These are phyloP conservation scores for Aspergillus taichungensis DNA, from an alignment of 495 filamentous ascomycete genomes.

Conservation along the genomic window DNA sequence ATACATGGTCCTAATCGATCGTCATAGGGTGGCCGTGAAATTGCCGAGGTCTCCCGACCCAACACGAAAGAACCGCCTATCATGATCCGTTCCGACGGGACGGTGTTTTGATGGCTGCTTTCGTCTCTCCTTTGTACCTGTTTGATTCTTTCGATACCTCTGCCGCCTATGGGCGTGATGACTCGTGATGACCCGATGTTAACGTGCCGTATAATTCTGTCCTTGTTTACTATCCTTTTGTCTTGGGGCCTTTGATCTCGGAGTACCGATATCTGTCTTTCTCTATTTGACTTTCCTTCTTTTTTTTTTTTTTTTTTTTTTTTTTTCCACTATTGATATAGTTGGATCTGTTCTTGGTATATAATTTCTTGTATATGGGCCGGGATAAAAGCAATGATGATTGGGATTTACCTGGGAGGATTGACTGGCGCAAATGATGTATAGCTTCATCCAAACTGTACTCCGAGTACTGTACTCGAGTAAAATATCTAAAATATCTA, in stretches of 20 bases:
- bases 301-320: conserved; percentile 1
- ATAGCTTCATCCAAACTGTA: not conserved
- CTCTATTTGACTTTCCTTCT: conserved; percentile 8
- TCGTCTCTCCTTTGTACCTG: conserved; percentile 12
- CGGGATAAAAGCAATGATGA: conserved; percentile 1
- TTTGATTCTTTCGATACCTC: conserved; percentile 26
- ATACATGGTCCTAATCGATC: conserved; percentile 19
- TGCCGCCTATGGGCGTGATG: conserved; percentile 18
- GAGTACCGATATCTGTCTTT: conserved; percentile 4
- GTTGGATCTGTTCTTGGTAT: conserved; percentile 7
- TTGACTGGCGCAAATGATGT: too few relatives aligned
- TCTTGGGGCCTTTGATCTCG: not conserved
- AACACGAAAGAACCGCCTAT: conserved; percentile 97
- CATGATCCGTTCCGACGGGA: conserved; percentile 91
- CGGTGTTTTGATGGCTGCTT: conserved; percentile 64
- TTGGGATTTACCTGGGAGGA: not conserved
- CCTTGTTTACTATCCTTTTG: conserved; percentile 1
- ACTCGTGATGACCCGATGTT: conserved; percentile 31
- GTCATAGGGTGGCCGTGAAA: conserved; percentile 79
- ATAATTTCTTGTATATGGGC: conserved; percentile 12
- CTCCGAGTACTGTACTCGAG: conserved; percentile 1
- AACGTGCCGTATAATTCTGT: conserved; percentile 10
- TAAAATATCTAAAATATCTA: too few relatives aligned
- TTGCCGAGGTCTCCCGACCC: conserved; percentile 88
- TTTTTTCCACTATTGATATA: conserved; percentile 7